Evolutionary conservation across 352 stramenopile genomes (phyloP).

Genomic region (Sclerospora graminicola): DNA sequence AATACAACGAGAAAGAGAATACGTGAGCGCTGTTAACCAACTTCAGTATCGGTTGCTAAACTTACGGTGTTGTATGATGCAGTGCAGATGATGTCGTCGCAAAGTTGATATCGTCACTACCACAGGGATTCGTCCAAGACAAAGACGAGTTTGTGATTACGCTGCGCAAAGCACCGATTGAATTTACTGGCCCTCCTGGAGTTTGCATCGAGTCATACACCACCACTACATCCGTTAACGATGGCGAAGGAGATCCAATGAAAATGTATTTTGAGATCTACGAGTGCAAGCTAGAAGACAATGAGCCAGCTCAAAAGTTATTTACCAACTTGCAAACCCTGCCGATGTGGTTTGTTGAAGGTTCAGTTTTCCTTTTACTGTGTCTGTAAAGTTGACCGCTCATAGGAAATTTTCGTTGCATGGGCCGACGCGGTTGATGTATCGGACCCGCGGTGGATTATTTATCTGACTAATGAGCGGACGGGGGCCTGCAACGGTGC

Average conservation of each 20-base stretch:
- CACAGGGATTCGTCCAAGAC: too few relatives aligned
- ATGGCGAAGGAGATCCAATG: background rate
- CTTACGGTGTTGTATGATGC: too few relatives aligned
- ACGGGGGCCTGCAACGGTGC: too few relatives aligned
- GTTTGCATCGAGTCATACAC: too few relatives aligned
- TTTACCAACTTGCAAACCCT: constrained; percentile 59
- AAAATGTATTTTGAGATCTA: constrained; percentile 57
- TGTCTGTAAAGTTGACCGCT: background rate
- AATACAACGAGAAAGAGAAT: too few relatives aligned
- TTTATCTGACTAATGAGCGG: constrained; percentile 77
- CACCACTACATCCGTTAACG: constrained; percentile 5
- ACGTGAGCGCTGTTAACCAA: too few relatives aligned
- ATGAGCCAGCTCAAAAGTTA: too few relatives aligned
- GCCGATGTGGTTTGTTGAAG: constrained; percentile 82
- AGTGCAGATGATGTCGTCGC: too few relatives aligned
- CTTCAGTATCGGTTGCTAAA: too few relatives aligned
- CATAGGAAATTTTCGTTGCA: constrained; percentile 4
- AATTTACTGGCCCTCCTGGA: constrained; percentile 34
- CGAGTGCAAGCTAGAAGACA: too few relatives aligned
- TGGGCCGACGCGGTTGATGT: constrained; percentile 67
- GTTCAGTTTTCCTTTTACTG: constrained; percentile 6
- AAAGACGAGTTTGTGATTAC: too few relatives aligned
- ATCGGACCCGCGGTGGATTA: constrained; percentile 55
- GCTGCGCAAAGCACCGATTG: constrained; percentile 8
- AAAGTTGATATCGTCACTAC: too few relatives aligned